Conservation (phyloP, 2,329 filamentous ascomycete species). For the Colletotrichum tabaci region DNA sequence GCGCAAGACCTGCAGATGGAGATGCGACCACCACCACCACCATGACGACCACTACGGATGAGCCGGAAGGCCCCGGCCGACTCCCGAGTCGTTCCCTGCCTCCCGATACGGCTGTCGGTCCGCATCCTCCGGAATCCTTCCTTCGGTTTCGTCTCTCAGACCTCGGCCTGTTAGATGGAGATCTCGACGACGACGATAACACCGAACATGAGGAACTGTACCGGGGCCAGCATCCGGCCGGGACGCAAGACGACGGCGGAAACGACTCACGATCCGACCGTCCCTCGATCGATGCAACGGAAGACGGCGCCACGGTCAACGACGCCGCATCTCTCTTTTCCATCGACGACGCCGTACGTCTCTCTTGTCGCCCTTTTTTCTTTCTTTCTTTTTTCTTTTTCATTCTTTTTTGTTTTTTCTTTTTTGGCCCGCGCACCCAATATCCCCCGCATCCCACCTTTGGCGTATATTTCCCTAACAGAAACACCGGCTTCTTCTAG, state of each 20-base stretch:
- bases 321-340: not conserved
- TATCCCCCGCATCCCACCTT: not conserved
- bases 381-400: too few relatives aligned
- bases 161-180: not conserved
- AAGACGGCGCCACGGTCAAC: not conserved
- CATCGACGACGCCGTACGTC: conserved; percentile 1
- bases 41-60: not conserved
- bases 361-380: too few relatives aligned
- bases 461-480: not conserved
- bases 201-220: not conserved
- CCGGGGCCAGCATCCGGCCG: not conserved
- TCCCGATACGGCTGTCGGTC: not conserved
- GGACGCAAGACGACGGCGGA: not conserved
- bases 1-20: not conserved
- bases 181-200: not conserved
- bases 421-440: too few relatives aligned
- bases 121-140: not conserved
- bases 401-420: too few relatives aligned
- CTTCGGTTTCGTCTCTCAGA: not conserved
- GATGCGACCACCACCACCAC: not conserved
- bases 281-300: not conserved
- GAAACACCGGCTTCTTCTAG: not conserved
- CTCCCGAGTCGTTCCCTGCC: not conserved
- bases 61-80: not conserved
- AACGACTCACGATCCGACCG: not conserved